A percentile compares a stretch with the other conserved stretches of the same genome.
These are phyloP conservation scores for Suhomyces ambrosiae DNA, from an alignment of 1,139 yeast genomes.

Conservation along the genomic window DNA sequence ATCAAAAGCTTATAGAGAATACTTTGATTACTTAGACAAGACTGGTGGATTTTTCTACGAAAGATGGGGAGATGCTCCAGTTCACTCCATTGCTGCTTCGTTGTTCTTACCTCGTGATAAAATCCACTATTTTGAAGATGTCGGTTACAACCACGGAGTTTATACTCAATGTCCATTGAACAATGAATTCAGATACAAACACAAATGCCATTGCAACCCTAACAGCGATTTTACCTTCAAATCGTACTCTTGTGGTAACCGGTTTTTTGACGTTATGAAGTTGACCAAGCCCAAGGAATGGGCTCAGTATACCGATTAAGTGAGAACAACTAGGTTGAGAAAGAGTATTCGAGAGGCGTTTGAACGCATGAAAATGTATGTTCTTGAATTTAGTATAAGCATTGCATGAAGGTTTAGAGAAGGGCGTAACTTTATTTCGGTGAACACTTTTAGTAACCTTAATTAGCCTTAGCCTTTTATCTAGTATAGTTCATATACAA, in stretches of 20 bases:
- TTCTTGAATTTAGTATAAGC: too few relatives aligned
- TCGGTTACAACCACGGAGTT: slow-evolving; percentile 79
- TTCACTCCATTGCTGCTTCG: slow-evolving; percentile 83
- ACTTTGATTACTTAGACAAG: slow-evolving; percentile 70
- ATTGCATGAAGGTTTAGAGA: too few relatives aligned
- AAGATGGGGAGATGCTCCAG: slow-evolving; percentile 96
- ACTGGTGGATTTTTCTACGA: slow-evolving; percentile 91
- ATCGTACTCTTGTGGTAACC: slow-evolving; percentile 56
- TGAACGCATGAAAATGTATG: too few relatives aligned
- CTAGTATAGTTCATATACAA: too few relatives aligned
- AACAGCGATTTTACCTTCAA: slow-evolving; percentile 53
- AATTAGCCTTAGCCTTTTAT: too few relatives aligned
- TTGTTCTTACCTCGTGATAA: slow-evolving; percentile 64
- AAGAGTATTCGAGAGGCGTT: too few relatives aligned
- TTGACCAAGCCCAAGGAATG: slow-evolving; percentile 44
- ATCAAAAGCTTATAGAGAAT: slow-evolving; percentile 61
- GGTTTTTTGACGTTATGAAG: slow-evolving; percentile 48
- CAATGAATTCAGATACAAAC: slow-evolving; percentile 41
- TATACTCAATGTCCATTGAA: slow-evolving; percentile 61
- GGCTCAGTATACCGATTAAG: neutral
- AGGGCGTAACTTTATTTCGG: too few relatives aligned
- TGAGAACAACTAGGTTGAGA: too few relatives aligned
- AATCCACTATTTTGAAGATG: slow-evolving; percentile 77
- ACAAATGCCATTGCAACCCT: slow-evolving; percentile 56
- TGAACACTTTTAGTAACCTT: too few relatives aligned